A percentile compares a stretch with the other conserved stretches of the same genome.
Evolutionary conservation across 345 rosid genomes (phyloP).

Genomic region (Pugionium cornutum): DNA sequence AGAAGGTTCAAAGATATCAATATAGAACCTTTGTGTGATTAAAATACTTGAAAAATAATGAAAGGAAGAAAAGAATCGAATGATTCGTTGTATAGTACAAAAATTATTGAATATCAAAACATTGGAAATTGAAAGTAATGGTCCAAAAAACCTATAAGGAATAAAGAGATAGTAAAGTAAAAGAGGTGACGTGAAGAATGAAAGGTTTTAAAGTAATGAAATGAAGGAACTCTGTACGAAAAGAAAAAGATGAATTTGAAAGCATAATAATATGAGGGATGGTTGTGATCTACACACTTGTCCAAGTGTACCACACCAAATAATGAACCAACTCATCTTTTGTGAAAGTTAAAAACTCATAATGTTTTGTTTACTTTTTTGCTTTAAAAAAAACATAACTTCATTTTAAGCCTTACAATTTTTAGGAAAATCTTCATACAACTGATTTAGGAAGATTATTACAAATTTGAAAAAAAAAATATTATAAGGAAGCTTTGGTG

Average conservation of each 20-base stretch:
- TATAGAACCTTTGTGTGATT: background rate
- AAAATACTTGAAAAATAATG: background rate
- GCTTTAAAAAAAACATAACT: too few species aligned
- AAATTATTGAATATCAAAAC: conserved; percentile 21
- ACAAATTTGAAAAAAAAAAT: too few species aligned
- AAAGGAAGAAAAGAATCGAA: conserved; percentile 41
- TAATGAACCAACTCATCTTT: conserved; percentile 15
- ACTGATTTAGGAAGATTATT: too few species aligned
- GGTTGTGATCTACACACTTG: conserved; percentile 13
- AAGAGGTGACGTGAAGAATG: conserved; percentile 32
- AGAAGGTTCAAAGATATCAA: background rate
- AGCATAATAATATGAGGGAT: conserved; percentile 20
- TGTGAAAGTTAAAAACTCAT: too few species aligned
- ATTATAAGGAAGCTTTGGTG: too few species aligned
- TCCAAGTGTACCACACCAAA: conserved; percentile 21
- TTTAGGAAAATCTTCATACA: too few species aligned
- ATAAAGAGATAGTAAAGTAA: conserved; percentile 17
- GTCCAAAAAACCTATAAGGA: conserved; percentile 14
- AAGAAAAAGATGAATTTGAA: conserved; percentile 18
- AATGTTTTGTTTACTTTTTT: too few species aligned
- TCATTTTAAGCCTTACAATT: too few species aligned
- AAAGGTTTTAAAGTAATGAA: conserved; percentile 23
- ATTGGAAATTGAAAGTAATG: conserved; percentile 25
- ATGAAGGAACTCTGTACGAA: background rate
- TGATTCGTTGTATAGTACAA: conserved; percentile 25